phyloP scores from a whole-genome alignment of 768 basidiomycete species.

The Ramaria sp. region DNA sequence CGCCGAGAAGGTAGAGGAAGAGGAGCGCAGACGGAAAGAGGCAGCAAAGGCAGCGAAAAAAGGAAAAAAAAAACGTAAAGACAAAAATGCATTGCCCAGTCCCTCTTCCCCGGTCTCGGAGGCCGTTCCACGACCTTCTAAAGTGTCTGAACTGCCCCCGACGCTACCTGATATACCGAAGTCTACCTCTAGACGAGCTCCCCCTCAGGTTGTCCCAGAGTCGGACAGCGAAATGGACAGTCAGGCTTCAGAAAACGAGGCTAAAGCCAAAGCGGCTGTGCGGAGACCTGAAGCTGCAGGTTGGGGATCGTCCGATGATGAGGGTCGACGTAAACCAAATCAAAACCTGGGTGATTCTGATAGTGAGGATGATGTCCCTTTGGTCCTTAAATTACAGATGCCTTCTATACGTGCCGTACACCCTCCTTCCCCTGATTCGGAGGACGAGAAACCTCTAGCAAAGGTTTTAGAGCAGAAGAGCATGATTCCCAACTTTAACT shows the following conservation, averaged over 20 bases:
- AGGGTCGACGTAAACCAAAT: conserved; percentile 27
- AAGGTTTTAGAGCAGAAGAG: conserved; percentile 36
- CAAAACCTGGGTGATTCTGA: conserved; percentile 1
- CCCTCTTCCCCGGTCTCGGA: conserved; percentile 7
- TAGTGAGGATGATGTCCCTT: conserved; percentile 65
- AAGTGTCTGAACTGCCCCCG: conserved; percentile 14
- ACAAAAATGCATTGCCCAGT: conserved; percentile 31
- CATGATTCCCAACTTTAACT: conserved; percentile 23
- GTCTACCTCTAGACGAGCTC: conserved; percentile 19
- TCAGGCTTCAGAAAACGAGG: conserved; percentile 26
- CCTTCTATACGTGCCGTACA: conserved; percentile 20
- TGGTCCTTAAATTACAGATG: conserved; percentile 51
- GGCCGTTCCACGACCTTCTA: conserved; percentile 7
- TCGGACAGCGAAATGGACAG: conserved; percentile 38
- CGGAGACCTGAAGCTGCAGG: conserved; percentile 18
- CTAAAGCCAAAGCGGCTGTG: conserved; percentile 9
- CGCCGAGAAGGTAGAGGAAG: conserved; percentile 47
- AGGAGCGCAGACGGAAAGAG: conserved; percentile 35
- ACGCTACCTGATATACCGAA: conserved; percentile 26
- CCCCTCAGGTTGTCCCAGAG: conserved; percentile 18
- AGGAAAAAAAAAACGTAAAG: conserved; percentile 27
- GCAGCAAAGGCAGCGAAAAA: conserved; percentile 25
- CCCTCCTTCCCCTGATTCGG: conserved; percentile 35
- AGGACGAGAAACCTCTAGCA: conserved; percentile 66
- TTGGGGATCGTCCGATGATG: conserved; percentile 63